These are phyloP conservation scores for Plasmodium coatneyi DNA, from an alignment of 169 alveolate genomes.

Conservation along the genomic window DNA sequence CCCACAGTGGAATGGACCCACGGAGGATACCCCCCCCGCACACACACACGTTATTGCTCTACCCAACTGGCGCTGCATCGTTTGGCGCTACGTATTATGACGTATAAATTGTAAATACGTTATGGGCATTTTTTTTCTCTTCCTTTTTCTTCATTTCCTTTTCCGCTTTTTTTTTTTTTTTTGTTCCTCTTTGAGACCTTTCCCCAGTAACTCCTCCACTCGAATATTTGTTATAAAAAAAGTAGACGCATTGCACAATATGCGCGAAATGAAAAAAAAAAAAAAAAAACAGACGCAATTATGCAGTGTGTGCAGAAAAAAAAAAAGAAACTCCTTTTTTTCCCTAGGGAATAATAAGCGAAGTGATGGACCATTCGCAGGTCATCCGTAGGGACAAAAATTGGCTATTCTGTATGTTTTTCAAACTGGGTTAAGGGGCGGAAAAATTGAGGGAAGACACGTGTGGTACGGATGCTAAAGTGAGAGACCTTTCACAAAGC, in stretches of 20 bases:
- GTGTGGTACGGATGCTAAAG: neutral
- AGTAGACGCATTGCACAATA: neutral
- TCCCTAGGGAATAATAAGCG: neutral
- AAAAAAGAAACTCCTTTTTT: neutral
- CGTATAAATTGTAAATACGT: neutral
- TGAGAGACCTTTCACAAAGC: neutral
- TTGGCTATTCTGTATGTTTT: neutral
- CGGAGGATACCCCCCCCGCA: neutral
- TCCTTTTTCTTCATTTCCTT: neutral
- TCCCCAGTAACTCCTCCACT: neutral
- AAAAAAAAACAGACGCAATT: conserved; percentile 10
- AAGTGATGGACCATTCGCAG: neutral
- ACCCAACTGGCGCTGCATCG: neutral
- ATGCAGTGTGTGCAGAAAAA: neutral
- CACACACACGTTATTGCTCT: neutral
- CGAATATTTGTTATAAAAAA: neutral
- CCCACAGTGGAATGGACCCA: neutral
- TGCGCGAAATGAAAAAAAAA: neutral
- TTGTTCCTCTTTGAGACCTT: neutral
- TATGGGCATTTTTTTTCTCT: neutral
- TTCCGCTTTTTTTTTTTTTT: neutral
- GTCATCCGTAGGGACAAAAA: neutral
- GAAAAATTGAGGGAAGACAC: neutral
- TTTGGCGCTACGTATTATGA: neutral
- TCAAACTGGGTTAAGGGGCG: neutral